A percentile compares a stretch with the other conserved stretches of the same genome.
Conservation (phyloP, 2,329 filamentous ascomycete species). For the Aspergillus hiratsukae region DNA sequence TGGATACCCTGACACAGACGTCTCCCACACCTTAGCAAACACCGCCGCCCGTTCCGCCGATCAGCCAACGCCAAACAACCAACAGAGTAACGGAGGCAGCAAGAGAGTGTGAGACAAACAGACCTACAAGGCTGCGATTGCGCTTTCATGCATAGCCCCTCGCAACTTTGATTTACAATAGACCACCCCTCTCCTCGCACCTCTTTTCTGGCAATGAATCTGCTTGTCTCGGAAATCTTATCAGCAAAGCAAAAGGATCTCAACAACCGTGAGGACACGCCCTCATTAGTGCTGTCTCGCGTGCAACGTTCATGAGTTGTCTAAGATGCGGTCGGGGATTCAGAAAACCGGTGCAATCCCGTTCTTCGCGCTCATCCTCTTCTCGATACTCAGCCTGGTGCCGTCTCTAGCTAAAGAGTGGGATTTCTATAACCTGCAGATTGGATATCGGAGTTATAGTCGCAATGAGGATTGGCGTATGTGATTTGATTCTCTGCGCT, state of each 20-base stretch:
- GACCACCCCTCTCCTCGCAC: neutral
- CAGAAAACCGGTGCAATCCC: conserved; percentile 32
- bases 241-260: neutral
- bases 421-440: conserved; percentile 25
- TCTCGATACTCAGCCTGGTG: conserved; percentile 31
- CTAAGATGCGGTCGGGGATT: conserved; percentile 33
- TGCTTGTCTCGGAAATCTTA: neutral
- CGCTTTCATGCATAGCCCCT: conserved; percentile 1
- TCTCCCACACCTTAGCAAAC: neutral
- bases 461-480: conserved; percentile 22
- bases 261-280: neutral
- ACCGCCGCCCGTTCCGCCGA: conserved; percentile 6
- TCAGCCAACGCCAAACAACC: conserved; percentile 1
- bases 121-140: neutral
- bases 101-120: neutral
- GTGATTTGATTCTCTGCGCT: conserved; percentile 8
- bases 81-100: neutral
- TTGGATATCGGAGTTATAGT: conserved; percentile 24
- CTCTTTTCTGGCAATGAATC: conserved; percentile 13
- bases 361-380: conserved; percentile 29
- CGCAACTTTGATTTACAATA: neutral
- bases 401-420: conserved; percentile 29
- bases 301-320: conserved; percentile 12
- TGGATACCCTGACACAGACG: conserved; percentile 1
- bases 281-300: conserved; percentile 3